phyloP scores from a whole-genome alignment of 2,329 filamentous ascomycete species.

The Cytospora piceicola region DNA sequence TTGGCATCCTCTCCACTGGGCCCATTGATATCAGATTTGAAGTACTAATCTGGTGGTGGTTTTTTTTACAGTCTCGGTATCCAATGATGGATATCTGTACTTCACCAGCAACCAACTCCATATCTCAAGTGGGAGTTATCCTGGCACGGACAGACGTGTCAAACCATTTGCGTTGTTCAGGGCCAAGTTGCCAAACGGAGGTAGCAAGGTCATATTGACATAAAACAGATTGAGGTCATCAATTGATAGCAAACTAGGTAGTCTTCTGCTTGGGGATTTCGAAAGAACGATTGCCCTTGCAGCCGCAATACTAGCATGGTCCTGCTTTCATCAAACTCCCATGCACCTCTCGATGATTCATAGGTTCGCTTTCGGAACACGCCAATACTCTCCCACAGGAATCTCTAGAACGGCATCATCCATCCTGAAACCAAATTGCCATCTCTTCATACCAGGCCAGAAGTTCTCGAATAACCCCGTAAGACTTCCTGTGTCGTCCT shows the following conservation, averaged over 20 bases:
- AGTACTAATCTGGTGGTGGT: background rate
- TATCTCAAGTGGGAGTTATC: constrained; percentile 26
- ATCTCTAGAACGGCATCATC: constrained; percentile 36
- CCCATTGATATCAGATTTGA: background rate
- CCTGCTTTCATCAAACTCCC: background rate
- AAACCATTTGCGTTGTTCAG: constrained; percentile 36
- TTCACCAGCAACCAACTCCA: constrained; percentile 56
- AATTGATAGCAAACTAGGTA: too few species aligned
- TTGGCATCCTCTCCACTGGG: background rate
- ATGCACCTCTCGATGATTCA: background rate
- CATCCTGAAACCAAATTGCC: constrained; percentile 39
- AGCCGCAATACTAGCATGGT: too few species aligned
- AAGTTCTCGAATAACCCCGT: constrained; percentile 35
- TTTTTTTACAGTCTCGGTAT: constrained; percentile 39
- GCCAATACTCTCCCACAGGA: constrained; percentile 33
- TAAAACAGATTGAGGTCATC: background rate
- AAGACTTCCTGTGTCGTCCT: constrained; percentile 35
- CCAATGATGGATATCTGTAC: constrained; percentile 53
- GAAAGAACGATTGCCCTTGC: too few species aligned
- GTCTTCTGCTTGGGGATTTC: too few species aligned
- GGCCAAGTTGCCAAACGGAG: constrained; percentile 35
- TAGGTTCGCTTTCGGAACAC: background rate
- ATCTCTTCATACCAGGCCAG: constrained; percentile 40
- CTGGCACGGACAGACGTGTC: constrained; percentile 31
- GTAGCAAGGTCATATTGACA: constrained; percentile 32